Percentiles rank a stretch among this genome's conserved stretches.
Conservation (phyloP, 2,329 filamentous ascomycete species). For the Lasiodiplodia sp. region DNA sequence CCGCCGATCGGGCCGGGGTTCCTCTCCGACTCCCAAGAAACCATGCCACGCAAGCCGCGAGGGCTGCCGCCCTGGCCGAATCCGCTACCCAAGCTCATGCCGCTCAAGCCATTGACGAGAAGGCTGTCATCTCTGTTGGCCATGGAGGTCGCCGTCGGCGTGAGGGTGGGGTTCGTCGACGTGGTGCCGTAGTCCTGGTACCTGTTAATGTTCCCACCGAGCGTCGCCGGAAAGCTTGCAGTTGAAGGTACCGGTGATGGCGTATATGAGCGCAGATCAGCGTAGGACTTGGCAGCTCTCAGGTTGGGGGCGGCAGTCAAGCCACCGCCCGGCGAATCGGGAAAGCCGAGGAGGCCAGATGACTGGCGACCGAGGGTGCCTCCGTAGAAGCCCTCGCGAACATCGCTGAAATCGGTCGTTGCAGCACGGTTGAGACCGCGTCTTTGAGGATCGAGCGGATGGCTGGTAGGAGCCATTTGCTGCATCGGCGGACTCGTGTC, state of each 20-base stretch:
- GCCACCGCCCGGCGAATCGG: conserved; percentile 73
- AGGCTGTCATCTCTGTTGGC: conserved; percentile 63
- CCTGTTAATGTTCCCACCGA: conserved; percentile 68
- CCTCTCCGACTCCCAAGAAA: conserved; percentile 65
- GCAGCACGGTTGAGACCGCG: conserved; percentile 89
- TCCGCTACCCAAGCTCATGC: conserved; percentile 63
- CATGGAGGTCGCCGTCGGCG: conserved; percentile 62
- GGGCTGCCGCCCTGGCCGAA: conserved; percentile 62
- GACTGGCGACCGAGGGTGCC: conserved; percentile 80
- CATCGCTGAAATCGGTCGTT: conserved; percentile 94
- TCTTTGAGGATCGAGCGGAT: conserved; percentile 77
- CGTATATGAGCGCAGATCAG: conserved; percentile 92
- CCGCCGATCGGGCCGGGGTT: conserved; percentile 68
- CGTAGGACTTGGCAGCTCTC: conserved; percentile 94
- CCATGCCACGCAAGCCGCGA: conserved; percentile 65
- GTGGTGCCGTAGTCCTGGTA: conserved; percentile 65
- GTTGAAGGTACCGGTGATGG: conserved; percentile 91
- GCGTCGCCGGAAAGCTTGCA: conserved; percentile 79
- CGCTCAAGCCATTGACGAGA: conserved; percentile 69
- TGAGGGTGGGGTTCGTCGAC: conserved; percentile 71
- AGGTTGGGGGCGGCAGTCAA: conserved; percentile 78
- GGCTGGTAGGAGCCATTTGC: conserved; percentile 65
- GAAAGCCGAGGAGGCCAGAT: conserved; percentile 77
- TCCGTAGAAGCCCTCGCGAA: conserved; percentile 76
- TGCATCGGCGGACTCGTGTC: conserved; percentile 68